A percentile compares a stretch with the other conserved stretches of the same genome.
Evolutionary conservation across 352 stramenopile genomes (phyloP).

Genomic region (Thraustochytrium striatum): DNA sequence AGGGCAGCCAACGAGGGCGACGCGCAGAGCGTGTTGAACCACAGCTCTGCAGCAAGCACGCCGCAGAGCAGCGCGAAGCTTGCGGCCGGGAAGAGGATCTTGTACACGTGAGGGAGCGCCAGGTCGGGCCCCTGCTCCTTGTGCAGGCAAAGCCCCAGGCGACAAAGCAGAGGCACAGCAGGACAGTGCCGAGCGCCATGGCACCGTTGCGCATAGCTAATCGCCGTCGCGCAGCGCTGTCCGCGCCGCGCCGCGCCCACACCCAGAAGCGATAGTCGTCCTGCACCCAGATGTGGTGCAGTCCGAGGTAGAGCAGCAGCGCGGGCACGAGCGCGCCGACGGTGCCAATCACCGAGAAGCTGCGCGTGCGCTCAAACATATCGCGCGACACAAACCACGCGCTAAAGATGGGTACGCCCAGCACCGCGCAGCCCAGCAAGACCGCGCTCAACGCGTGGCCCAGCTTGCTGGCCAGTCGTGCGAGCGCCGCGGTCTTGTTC

Average conservation of each 20-base stretch:
- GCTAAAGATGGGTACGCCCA: constrained; percentile 20
- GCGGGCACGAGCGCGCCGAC: constrained; percentile 6
- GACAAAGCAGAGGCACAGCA: constrained; percentile 6
- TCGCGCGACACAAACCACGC: constrained; percentile 25
- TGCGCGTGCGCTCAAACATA: neutral
- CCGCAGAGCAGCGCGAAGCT: constrained; percentile 27
- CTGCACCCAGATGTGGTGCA: constrained; percentile 24
- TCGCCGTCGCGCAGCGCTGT: neutral
- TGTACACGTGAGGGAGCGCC: neutral
- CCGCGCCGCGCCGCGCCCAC: neutral
- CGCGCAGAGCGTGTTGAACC: constrained; percentile 35
- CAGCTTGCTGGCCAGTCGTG: no score
- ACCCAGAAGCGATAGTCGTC: constrained; percentile 37
- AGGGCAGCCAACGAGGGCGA: neutral
- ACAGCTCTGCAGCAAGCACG: constrained; percentile 15
- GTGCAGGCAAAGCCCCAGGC: neutral
- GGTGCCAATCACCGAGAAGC: constrained; percentile 28
- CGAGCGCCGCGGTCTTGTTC: neutral
- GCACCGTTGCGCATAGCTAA: neutral
- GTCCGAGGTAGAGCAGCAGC: neutral
- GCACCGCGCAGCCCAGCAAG: neutral
- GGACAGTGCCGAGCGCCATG: neutral
- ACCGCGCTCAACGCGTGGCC: neutral
- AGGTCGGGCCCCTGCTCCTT: neutral
- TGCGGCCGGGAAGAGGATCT: constrained; percentile 16